phyloP scores from a whole-genome alignment of 2,329 filamentous ascomycete genomes.

The Phialophora expanda region DNA sequence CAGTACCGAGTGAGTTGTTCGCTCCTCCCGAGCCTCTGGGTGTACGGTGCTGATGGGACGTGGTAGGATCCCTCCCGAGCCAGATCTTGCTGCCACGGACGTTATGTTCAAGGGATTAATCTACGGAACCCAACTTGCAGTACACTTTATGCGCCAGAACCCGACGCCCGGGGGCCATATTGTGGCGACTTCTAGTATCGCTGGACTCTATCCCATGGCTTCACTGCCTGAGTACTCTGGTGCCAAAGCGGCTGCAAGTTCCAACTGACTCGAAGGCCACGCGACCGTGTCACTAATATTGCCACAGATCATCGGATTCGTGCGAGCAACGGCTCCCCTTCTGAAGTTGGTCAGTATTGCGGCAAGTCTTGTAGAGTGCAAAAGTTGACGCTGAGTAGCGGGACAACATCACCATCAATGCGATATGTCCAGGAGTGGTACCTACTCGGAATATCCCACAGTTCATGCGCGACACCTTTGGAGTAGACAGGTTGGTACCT shows the following conservation, averaged over 20 bases:
- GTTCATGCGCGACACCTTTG: slow-evolving; percentile 52
- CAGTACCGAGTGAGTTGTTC: background rate
- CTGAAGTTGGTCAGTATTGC: slow-evolving; percentile 42
- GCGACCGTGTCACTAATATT: background rate
- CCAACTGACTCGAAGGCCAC: background rate
- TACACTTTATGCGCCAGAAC: slow-evolving; percentile 61
- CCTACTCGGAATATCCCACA: slow-evolving; percentile 54
- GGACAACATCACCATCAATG: slow-evolving; percentile 58
- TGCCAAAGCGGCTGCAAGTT: slow-evolving; percentile 53
- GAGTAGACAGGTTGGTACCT: slow-evolving; percentile 41
- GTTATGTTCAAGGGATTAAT: slow-evolving; percentile 58
- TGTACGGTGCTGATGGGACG: background rate
- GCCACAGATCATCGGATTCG: slow-evolving; percentile 44
- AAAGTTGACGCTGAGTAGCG: slow-evolving; percentile 40
- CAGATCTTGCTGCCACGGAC: slow-evolving; percentile 55
- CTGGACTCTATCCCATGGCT: slow-evolving; percentile 52
- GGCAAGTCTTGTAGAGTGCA: background rate
- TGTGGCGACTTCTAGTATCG: slow-evolving; percentile 53
- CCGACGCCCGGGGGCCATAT: slow-evolving; percentile 51
- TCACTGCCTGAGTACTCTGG: slow-evolving; percentile 57
- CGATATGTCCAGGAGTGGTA: slow-evolving; percentile 56
- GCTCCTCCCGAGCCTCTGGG: background rate
- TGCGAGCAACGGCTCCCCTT: slow-evolving; percentile 48
- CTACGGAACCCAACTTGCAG: slow-evolving; percentile 57
- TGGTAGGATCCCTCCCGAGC: slow-evolving; percentile 49